Percentiles rank a stretch among this genome's conserved stretches.
Evolutionary conservation across 176 grass and related monocot genomes (phyloP).

Genomic region (Juncus effusus): DNA sequence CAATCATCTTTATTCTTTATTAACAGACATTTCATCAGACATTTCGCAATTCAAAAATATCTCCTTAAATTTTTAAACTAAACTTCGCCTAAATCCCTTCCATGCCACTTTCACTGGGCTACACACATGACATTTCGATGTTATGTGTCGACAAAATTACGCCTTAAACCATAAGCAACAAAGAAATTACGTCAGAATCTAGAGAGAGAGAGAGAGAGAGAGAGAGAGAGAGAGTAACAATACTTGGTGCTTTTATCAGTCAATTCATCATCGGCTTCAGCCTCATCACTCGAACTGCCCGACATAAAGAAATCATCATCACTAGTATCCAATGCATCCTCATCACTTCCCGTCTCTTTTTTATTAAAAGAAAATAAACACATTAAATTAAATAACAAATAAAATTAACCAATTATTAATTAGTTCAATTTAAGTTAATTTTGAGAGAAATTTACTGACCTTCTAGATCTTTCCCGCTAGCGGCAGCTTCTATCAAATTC

Average conservation of each 20-base stretch:
- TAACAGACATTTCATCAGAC: too few relatives aligned
- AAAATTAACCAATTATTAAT: slow-evolving; percentile 1
- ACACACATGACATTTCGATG: slow-evolving; percentile 22
- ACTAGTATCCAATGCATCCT: slow-evolving; percentile 87
- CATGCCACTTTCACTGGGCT: slow-evolving; percentile 66
- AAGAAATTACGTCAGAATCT: not conserved
- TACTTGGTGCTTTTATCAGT: slow-evolving; percentile 97
- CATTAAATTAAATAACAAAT: slow-evolving; percentile 22
- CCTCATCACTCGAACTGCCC: slow-evolving; percentile 93
- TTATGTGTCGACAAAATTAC: too few relatives aligned
- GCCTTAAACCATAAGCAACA: too few relatives aligned
- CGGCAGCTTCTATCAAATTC: slow-evolving; percentile 54
- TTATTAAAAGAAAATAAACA: not conserved
- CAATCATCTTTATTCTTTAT: too few relatives aligned
- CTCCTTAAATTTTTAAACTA: slow-evolving; percentile 82
- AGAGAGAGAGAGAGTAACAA: not conserved
- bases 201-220: not conserved
- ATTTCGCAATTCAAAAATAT: slow-evolving; percentile 10
- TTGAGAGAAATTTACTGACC: slow-evolving; percentile 26
- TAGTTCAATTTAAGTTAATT: slow-evolving; percentile 2
- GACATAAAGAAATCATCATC: slow-evolving; percentile 96
- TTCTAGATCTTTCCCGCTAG: slow-evolving; percentile 80
- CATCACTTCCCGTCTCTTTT: slow-evolving; percentile 92
- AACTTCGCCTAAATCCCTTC: slow-evolving; percentile 66
- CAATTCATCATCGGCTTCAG: slow-evolving; percentile 94